Evolutionary conservation across 2,329 filamentous ascomycete species (phyloP).

Genomic region (Botryosphaeria dothidea): DNA sequence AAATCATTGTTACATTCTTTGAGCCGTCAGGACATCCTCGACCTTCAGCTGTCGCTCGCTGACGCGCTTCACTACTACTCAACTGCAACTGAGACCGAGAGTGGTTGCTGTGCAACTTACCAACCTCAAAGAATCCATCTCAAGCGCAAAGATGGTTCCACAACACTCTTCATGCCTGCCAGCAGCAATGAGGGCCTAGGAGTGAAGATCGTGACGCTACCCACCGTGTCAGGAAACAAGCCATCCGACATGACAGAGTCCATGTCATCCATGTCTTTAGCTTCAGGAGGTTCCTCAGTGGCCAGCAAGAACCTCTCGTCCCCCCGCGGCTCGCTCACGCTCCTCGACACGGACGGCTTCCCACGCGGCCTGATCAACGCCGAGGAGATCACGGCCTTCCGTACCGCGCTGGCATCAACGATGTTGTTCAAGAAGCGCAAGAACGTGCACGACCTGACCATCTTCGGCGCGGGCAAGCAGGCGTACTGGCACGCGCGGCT

Average conservation of each 20-base stretch:
- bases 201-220: constrained; percentile 63
- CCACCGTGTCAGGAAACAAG: background rate
- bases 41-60: constrained; percentile 59
- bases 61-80: constrained; percentile 67
- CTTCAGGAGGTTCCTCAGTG: constrained; percentile 14
- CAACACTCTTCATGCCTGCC: constrained; percentile 68
- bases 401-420: constrained; percentile 65
- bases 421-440: constrained; percentile 64
- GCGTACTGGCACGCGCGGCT: constrained; percentile 94
- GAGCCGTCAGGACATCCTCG: constrained; percentile 56
- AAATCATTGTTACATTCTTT: constrained; percentile 57
- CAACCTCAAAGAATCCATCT: constrained; percentile 64
- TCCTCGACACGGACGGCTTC: constrained; percentile 59
- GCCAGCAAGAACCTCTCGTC: constrained; percentile 38
- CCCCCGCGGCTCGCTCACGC: constrained; percentile 58
- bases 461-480: constrained; percentile 87
- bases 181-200: constrained; percentile 61
- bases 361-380: constrained; percentile 66
- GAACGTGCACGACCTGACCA: constrained; percentile 71
- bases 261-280: constrained; percentile 27
- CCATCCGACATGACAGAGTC: constrained; percentile 19
- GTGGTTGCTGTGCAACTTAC: constrained; percentile 59
- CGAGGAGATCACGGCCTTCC: constrained; percentile 68
- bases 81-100: constrained; percentile 56
- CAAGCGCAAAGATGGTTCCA: constrained; percentile 61